Percentiles rank a stretch among this genome's conserved stretches.
These are phyloP conservation scores for Hymenoscyphus fructigenus DNA, from an alignment of 2,329 filamentous ascomycete genomes.

Conservation along the genomic window DNA sequence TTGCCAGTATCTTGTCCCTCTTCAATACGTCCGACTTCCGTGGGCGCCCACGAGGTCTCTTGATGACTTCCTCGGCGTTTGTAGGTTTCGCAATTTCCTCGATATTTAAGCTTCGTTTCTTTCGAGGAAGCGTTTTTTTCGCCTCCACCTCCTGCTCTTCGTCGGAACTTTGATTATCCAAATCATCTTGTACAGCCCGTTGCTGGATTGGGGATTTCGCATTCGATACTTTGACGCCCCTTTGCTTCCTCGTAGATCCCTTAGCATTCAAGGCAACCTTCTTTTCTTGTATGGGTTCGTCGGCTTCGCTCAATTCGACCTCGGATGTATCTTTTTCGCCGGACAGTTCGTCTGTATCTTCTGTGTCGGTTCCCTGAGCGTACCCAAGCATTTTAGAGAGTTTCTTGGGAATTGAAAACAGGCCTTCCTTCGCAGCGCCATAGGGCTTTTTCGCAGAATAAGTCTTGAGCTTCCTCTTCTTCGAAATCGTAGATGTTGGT, in stretches of 20 bases:
- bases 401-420: not conserved
- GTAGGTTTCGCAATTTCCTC: not conserved
- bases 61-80: not conserved
- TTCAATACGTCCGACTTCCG: constrained; percentile 26
- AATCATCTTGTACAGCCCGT: not conserved
- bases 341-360: constrained; percentile 8
- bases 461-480: constrained; percentile 22
- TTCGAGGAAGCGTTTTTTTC: not conserved
- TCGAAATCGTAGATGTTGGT: constrained; percentile 16
- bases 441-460: constrained; percentile 11
- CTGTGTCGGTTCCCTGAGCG: not conserved
- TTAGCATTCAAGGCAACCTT: not conserved
- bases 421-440: no score
- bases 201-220: not conserved
- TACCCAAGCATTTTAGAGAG: not conserved
- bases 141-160: not conserved
- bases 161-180: not conserved
- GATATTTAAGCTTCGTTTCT: not conserved
- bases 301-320: not conserved
- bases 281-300: not conserved
- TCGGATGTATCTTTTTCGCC: not conserved
- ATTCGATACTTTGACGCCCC: not conserved
- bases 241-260: not conserved
- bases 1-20: constrained; percentile 23
- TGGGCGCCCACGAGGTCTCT: constrained; percentile 19